Evolutionary conservation across 2,329 filamentous ascomycete species (phyloP), one percentile per base, ranked within the genome.

Genomic region (Ascochyta lentis): DNA sequence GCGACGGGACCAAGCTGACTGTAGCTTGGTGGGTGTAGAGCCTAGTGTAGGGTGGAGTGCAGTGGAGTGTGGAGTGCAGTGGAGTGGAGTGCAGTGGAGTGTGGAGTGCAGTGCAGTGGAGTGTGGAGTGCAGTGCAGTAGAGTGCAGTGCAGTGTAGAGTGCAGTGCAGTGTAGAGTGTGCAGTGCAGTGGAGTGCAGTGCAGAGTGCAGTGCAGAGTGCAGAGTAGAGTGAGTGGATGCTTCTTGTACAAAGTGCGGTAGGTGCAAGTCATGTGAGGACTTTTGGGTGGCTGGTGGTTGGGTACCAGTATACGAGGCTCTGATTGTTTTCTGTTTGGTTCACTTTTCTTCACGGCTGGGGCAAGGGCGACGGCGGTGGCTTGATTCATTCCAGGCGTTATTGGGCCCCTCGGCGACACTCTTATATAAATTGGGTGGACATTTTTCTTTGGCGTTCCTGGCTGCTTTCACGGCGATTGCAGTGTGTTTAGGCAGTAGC

Each of bases 1-100:
- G 69, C 73, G 37, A 74, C 72, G 16, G 74, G 72, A 6, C 66
- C 72, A 16, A 74, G 68, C 60, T 72, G 41, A 55, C 41, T 49
- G 22, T 54, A 37, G 29, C 27, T 26, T 24, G 13, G 10, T 35
- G 16, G 33, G n/a, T n/a, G 29, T 19, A 33, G 27, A 24, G 19
- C 6, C 16, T 23, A 8, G 15, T 23, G 12, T 22, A 10, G 27
- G 16, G 37, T 24, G 24, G 16, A 33, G 40, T 16, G 12, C 41
- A n/a, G n/a, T n/a, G n/a, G n/a, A n/a, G n/a, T n/a, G n/a, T n/a
- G n/a, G n/a, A n/a, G n/a, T n/a, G n/a, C n/a, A n/a, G n/a, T n/a
- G n/a, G n/a, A n/a, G 24, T 19, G 19, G 19, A 19, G 19, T 19
- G 19, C 19, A 29, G 27, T 10, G 27, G 27, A 3, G 8, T 29